phyloP scores from a whole-genome alignment of 1,139 yeast genomes.

The Zygosaccharomyces sapae region DNA sequence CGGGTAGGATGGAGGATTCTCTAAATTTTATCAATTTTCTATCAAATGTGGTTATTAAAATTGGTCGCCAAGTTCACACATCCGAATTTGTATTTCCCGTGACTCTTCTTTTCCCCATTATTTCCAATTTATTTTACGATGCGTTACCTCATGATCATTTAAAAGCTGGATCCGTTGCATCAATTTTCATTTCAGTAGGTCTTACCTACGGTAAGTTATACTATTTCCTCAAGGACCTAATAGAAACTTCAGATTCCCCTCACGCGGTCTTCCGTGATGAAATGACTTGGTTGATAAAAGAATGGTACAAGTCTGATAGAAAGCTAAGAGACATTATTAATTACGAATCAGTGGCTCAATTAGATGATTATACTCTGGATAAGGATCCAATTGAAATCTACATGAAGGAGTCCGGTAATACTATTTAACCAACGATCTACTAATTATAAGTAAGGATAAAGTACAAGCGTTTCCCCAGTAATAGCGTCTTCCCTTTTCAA shows the following conservation, averaged over 20 bases:
- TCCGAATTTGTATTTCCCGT: conserved; percentile 80
- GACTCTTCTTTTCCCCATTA: conserved; percentile 60
- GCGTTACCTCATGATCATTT: conserved; percentile 42
- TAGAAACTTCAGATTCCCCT: conserved; percentile 59
- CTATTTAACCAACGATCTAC: conserved; percentile 16
- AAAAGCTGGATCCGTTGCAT: conserved; percentile 54
- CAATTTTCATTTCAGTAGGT: conserved; percentile 74
- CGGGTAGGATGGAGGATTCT: conserved; percentile 31
- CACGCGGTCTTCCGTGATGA: conserved; percentile 47
- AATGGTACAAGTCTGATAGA: conserved; percentile 64
- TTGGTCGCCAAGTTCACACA: conserved; percentile 48
- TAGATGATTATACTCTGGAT: conserved; percentile 30
- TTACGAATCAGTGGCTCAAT: conserved; percentile 28
- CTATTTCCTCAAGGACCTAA: conserved; percentile 59
- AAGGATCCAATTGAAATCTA: conserved; percentile 36
- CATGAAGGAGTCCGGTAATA: conserved; percentile 32
- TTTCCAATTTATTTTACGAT: conserved; percentile 36
- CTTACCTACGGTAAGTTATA: conserved; percentile 67
- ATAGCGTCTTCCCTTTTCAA: background rate
- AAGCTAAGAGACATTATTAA: conserved; percentile 53
- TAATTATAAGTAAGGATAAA: background rate
- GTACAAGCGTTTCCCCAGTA: background rate
- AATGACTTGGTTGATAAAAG: conserved; percentile 57
- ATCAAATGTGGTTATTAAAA: conserved; percentile 41
- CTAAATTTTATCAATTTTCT: conserved; percentile 37